Percentiles rank a stretch among this genome's conserved stretches.
Evolutionary conservation across 1,284 basidiomycete genomes (phyloP).

Genomic region (Sporisorium exsertum): DNA sequence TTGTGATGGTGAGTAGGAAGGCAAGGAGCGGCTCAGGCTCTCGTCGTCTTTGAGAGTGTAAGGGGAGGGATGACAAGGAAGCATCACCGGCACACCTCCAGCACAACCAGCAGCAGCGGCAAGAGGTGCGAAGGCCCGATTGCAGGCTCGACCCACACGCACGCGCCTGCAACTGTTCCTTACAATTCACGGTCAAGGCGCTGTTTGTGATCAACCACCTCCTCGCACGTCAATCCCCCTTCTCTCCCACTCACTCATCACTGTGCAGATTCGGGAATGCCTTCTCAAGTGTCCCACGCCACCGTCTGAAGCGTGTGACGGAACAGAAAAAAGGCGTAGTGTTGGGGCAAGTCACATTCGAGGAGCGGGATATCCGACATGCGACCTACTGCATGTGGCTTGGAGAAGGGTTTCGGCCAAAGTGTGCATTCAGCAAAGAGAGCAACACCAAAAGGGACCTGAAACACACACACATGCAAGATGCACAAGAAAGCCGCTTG

Average conservation of each 20-base stretch:
- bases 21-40: background rate
- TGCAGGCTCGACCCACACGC: background rate
- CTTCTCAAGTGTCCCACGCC: background rate
- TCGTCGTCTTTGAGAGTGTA: background rate
- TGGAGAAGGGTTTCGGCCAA: constrained; percentile 5
- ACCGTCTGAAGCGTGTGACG: background rate
- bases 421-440: constrained; percentile 4
- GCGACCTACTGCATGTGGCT: background rate
- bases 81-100: background rate
- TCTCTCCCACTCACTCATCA: background rate
- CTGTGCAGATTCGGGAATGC: background rate
- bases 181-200: background rate
- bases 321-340: no score
- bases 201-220: background rate
- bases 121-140: background rate
- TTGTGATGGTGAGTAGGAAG: background rate
- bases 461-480: constrained; percentile 16
- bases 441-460: constrained; percentile 32
- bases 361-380: background rate
- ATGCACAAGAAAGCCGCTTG: background rate
- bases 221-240: background rate
- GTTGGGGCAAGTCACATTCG: background rate
- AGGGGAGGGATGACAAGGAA: background rate
- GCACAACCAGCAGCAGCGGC: background rate
- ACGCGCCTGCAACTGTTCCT: background rate